These are phyloP conservation scores for Begonia loranthoides DNA, from an alignment of 306 rosid genomes.

Conservation along the genomic window DNA sequence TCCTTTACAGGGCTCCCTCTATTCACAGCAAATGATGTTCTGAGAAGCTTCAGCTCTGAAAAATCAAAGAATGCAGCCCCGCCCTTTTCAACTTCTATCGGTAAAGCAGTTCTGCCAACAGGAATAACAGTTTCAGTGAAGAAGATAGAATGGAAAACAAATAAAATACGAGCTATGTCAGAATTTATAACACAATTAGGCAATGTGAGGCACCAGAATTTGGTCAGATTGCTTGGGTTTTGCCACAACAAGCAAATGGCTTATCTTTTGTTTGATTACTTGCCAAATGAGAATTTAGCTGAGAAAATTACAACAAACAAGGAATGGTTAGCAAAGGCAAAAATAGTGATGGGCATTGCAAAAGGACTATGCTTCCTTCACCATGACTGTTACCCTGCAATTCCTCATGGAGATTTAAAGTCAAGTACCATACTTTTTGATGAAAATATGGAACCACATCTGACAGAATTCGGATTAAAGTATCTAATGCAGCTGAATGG, in stretches of 20 bases:
- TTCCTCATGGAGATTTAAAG: constrained; percentile 79
- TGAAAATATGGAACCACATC: constrained; percentile 78
- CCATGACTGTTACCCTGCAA: constrained; percentile 68
- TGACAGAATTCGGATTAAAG: constrained; percentile 74
- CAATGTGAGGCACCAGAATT: constrained; percentile 61
- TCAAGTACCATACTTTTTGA: constrained; percentile 69
- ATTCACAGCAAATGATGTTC: constrained; percentile 66
- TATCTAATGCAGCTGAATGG: constrained; percentile 38
- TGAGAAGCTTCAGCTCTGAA: constrained; percentile 44
- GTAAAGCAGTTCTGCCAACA: constrained; percentile 74
- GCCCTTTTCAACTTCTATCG: constrained; percentile 31
- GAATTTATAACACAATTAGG: constrained; percentile 47
- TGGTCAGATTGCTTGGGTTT: constrained; percentile 49
- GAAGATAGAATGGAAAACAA: constrained; percentile 59
- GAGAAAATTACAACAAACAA: constrained; percentile 50
- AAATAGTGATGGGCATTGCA: constrained; percentile 52
- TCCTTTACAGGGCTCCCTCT: constrained; percentile 73
- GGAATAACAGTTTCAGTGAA: constrained; percentile 77
- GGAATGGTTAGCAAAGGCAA: constrained; percentile 64
- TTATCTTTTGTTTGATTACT: constrained; percentile 60
- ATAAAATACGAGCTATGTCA: constrained; percentile 24
- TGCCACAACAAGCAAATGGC: constrained; percentile 71
- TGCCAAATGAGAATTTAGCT: constrained; percentile 67
- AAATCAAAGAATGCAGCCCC: constrained; percentile 29
- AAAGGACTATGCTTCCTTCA: constrained; percentile 83